Percentiles rank a stretch among this genome's conserved stretches.
phyloP scores from a whole-genome alignment of 2,329 filamentous ascomycete species.

The Pseudogymnoascus sp. region DNA sequence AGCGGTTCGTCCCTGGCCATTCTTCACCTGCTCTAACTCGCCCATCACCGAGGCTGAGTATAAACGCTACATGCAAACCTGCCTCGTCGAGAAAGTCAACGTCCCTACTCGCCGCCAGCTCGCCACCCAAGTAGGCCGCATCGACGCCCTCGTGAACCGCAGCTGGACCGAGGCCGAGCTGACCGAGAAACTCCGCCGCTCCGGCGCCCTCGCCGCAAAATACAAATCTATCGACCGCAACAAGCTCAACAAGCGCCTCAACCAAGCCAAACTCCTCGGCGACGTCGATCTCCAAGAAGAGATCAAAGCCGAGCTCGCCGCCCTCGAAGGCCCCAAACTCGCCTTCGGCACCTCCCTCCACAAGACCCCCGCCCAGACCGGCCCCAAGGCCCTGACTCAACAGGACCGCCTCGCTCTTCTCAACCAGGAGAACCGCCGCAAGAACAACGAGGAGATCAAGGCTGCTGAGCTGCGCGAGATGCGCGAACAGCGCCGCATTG shows the following conservation, averaged over 20 bases:
- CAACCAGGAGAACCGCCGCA: conserved; percentile 75
- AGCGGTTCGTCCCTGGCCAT: conserved; percentile 75
- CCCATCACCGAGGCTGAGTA: conserved; percentile 78
- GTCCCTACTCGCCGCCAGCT: conserved; percentile 67
- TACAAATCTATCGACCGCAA: conserved; percentile 61
- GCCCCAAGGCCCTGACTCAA: conserved; percentile 49
- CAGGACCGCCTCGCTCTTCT: conserved; percentile 77
- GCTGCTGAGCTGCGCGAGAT: conserved; percentile 81
- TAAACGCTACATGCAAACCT: conserved; percentile 68
- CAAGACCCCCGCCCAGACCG: conserved; percentile 42
- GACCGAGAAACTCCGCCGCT: conserved; percentile 65
- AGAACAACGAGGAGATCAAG: conserved; percentile 84
- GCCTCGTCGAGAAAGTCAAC: conserved; percentile 62
- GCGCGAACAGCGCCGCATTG: conserved; percentile 51
- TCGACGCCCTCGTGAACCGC: conserved; percentile 71
- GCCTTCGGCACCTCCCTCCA: conserved; percentile 62
- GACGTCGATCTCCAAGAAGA: conserved; percentile 50
- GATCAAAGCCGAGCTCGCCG: conserved; percentile 53
- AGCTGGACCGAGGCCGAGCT: conserved; percentile 79
- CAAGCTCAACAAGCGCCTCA: conserved; percentile 55
- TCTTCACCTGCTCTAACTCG: conserved; percentile 81
- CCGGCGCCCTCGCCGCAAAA: conserved; percentile 58
- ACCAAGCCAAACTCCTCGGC: conserved; percentile 56
- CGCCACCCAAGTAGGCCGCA: conserved; percentile 65
- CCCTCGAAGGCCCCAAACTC: conserved; percentile 59